phyloP scores from a whole-genome alignment of 495 filamentous ascomycete genomes.

The Lasiosphaeria ovina region DNA sequence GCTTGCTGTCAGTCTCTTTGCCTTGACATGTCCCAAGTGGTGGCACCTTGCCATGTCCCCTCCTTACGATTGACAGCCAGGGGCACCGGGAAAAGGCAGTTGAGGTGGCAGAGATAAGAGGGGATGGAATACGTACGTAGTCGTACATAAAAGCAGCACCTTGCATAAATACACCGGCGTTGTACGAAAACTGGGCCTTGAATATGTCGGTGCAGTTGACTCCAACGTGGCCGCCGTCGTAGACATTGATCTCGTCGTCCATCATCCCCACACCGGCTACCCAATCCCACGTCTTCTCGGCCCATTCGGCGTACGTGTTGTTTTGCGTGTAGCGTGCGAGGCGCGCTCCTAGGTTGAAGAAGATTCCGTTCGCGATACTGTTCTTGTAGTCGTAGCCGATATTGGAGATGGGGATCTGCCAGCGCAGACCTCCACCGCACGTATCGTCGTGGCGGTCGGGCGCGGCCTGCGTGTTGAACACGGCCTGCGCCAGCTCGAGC shows the following conservation, averaged over 20 bases:
- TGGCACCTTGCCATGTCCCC: too few relatives aligned
- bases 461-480: conserved; percentile 64
- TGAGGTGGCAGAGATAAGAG: not conserved
- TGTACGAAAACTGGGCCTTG: conserved; percentile 66
- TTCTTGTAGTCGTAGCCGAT: conserved; percentile 79
- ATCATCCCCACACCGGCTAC: conserved; percentile 60
- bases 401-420: conserved; percentile 74
- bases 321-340: conserved; percentile 73
- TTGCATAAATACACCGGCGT: conserved; percentile 62
- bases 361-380: conserved; percentile 64
- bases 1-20: not conserved
- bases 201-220: conserved; percentile 58
- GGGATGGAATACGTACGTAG: conserved; percentile 41
- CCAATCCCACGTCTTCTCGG: conserved; percentile 73
- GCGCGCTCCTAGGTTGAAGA: conserved; percentile 76
- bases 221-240: conserved; percentile 62
- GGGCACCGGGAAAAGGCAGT: too few relatives aligned
- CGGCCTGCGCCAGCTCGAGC: conserved; percentile 67
- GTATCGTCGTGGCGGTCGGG: conserved; percentile 54
- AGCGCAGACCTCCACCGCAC: conserved; percentile 69
- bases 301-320: conserved; percentile 72
- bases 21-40: too few relatives aligned
- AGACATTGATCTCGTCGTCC: conserved; percentile 51
- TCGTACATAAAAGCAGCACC: conserved; percentile 77
- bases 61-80: too few relatives aligned